A percentile compares a stretch with the other conserved stretches of the same genome.
These are phyloP conservation scores for Physcomitrellopsis africana DNA, from an alignment of 225 moss, liverwort and hornwort species.

Conservation along the genomic window DNA sequence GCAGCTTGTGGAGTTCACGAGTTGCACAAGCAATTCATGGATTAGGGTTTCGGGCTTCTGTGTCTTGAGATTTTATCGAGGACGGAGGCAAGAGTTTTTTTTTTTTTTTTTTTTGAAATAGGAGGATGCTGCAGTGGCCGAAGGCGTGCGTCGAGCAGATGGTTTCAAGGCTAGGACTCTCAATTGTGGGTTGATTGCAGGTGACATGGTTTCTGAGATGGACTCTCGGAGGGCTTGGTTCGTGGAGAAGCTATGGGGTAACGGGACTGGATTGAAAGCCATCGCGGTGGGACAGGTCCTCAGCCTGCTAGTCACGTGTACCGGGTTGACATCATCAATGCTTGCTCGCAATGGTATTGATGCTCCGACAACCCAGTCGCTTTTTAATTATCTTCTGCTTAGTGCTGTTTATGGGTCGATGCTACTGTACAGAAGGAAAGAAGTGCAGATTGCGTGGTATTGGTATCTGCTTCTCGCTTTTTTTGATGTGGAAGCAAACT, in stretches of 20 bases:
- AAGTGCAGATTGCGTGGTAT: conserved; percentile 44
- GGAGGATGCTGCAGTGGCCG: no score
- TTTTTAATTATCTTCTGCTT: conserved; percentile 50
- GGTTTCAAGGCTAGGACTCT: no score
- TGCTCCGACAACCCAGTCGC: conserved; percentile 55
- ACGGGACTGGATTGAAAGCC: conserved; percentile 36
- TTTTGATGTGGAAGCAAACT: conserved; percentile 66
- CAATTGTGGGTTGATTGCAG: no score
- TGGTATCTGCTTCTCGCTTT: conserved; percentile 59
- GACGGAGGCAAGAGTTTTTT: no score
- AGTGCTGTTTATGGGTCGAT: conserved; percentile 47
- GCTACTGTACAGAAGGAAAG: conserved; percentile 38
- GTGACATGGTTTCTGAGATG: no score
- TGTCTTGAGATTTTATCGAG: no score
- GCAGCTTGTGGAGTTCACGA: no score
- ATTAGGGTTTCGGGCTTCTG: no score
- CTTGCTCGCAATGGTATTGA: conserved; percentile 60
- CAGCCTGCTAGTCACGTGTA: conserved; percentile 53
- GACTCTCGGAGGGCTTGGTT: conserved; percentile 25
- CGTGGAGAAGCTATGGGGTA: conserved; percentile 2
- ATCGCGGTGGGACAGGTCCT: conserved; percentile 57
- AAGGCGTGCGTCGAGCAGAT: no score
- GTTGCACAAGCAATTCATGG: no score
- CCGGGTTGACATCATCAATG: conserved; percentile 54
- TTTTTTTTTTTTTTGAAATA: no score